These are phyloP conservation scores for Corymbia calophylla DNA, from an alignment of 441 rosid species.

Conservation along the genomic window DNA sequence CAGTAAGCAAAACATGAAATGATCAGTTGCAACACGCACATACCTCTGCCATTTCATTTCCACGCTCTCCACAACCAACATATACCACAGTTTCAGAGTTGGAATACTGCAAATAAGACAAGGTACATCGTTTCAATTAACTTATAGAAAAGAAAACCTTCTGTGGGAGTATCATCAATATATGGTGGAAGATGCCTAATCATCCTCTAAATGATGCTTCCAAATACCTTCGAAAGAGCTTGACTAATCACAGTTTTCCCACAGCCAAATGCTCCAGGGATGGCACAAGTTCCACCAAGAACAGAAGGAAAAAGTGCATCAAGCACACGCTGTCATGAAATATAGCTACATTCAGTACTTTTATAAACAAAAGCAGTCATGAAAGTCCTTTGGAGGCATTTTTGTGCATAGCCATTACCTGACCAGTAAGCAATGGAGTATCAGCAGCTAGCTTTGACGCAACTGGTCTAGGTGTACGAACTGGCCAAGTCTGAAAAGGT, in stretches of 20 bases:
- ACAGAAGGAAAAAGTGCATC: slow-evolving; percentile 99
- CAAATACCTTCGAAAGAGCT: slow-evolving; percentile 94
- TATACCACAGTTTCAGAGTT: slow-evolving; percentile 97
- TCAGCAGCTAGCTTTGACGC: slow-evolving; percentile 99
- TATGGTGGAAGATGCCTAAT: background rate
- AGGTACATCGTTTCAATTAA: background rate
- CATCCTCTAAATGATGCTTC: background rate
- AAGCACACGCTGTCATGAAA: slow-evolving; percentile 79
- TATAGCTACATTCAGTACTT: slow-evolving; percentile 9
- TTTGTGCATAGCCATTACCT: slow-evolving; percentile 35
- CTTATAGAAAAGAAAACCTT: background rate
- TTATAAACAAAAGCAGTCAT: background rate
- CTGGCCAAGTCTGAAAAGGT: slow-evolving; percentile 87
- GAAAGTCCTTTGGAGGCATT: background rate
- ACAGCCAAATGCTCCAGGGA: slow-evolving; percentile 99
- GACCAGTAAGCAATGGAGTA: slow-evolving; percentile 98
- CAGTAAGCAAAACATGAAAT: background rate
- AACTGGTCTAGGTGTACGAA: slow-evolving; percentile 99
- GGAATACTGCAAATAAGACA: slow-evolving; percentile 62
- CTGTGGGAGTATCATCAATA: background rate
- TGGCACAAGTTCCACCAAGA: slow-evolving; percentile 99
- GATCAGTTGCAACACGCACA: slow-evolving; percentile 7
- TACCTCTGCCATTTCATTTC: slow-evolving; percentile 99
- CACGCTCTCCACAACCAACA: slow-evolving; percentile 99
- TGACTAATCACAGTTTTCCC: slow-evolving; percentile 99